Percentiles rank a stretch among this genome's conserved stretches.
Conservation (phyloP, 2,329 filamentous ascomycete genomes). For the Colletotrichum sp. region DNA sequence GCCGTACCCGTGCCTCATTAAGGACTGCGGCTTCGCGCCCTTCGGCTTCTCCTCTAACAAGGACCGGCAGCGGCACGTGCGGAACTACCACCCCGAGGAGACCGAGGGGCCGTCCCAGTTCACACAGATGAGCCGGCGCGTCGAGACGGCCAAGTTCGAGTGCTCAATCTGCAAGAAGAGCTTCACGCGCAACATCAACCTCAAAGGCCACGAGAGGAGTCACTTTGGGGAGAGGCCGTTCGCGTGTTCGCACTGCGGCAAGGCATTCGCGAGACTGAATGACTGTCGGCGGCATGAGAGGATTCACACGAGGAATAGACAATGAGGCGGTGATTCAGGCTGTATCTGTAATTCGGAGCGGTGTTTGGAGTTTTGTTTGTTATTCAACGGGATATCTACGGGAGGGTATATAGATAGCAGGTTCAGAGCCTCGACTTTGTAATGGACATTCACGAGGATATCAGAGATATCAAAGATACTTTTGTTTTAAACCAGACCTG, state of each 20-base stretch:
- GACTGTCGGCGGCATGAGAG: slow-evolving; percentile 38
- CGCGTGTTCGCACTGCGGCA: slow-evolving; percentile 32
- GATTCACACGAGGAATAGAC: slow-evolving; percentile 20
- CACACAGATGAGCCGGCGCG: slow-evolving; percentile 19
- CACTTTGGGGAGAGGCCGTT: slow-evolving; percentile 39
- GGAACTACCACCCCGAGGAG: too few species aligned
- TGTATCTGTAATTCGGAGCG: not conserved
- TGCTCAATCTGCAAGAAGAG: slow-evolving; percentile 39
- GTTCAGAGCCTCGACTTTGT: not conserved
- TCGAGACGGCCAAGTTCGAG: slow-evolving; percentile 25
- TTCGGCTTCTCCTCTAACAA: slow-evolving; percentile 45
- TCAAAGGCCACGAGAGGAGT: slow-evolving; percentile 37
- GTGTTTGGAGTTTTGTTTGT: not conserved
- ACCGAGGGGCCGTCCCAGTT: too few species aligned
- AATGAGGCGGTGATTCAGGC: not conserved
- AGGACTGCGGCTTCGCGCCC: slow-evolving; percentile 29
- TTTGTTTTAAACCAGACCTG: not conserved
- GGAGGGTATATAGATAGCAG: not conserved
- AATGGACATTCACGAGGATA: not conserved
- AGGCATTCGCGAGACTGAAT: slow-evolving; percentile 35
- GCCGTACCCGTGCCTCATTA: too few species aligned
- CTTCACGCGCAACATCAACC: slow-evolving; percentile 41
- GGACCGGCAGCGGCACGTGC: slow-evolving; percentile 38
- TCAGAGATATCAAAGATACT: not conserved
- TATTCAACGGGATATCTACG: not conserved